Evolutionary conservation across 192 early-diverging fungal species (phyloP), one percentile per base, ranked within the genome.

Genomic region (Podila minutissima): DNA sequence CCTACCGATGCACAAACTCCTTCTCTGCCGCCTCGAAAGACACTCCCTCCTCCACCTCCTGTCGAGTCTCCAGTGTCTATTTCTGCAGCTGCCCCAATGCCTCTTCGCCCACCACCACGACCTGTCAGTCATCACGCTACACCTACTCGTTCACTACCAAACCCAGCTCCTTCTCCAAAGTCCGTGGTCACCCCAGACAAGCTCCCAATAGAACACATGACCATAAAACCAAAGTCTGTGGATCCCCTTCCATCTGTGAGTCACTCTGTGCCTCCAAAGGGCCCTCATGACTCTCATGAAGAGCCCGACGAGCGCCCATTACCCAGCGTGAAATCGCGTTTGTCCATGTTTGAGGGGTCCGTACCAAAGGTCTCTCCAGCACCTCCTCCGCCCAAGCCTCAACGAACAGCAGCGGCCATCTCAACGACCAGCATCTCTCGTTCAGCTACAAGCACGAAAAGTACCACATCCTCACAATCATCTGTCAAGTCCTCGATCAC

Each of bases 341-440:
- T 55, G 53, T 55, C 53, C 5, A 55, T 55, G 22, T 55, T 55
- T 24, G 53, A 55, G n/a, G 53, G 53, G 2, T 55, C 53, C n/a
- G 4, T 9, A 11, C 10, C 35, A 37, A 37, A 37, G 53, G n/a
- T 26, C n/a, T 17, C n/a, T 22, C 17, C 50, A 8, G 10, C 20
- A 55, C 53, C n/a, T 55, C 53, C 53, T 55, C 53, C 53, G 6
- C 53, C 53, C n/a, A 55, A 26, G 53, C 53, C 20, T 55, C 53
- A n/a, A 8, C 24, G n/a, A 55, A 46, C 41, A 46, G 15, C 9
- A 37, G 35, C 35, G 10, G 1, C 35, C 35, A 37, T 37, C 35
- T 37, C 35, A 37, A 37, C 10, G 35, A 37, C 35, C 41, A 46
- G 13, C 15, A 46, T 46, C 15, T 46, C 41, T 46, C 41, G 4